Evolutionary conservation across 352 stramenopile genomes (phyloP), one percentile per base, ranked within the genome.

Genomic region (Lagenidium giganteum): DNA sequence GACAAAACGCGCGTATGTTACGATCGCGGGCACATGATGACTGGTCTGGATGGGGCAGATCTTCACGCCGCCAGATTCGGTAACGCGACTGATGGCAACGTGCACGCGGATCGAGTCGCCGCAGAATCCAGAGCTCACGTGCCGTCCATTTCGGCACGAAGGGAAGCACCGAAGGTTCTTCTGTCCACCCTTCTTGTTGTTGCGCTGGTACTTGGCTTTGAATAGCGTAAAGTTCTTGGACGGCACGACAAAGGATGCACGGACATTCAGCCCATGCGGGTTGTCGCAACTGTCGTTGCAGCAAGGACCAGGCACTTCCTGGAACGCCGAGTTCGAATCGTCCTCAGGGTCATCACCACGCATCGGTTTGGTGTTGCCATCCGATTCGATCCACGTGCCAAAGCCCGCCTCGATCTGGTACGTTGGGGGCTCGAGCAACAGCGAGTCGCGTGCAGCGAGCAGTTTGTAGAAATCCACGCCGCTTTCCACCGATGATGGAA

Each of bases 161-260:
- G 84, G 84, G 39, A 95, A 95, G 45, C 84, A 94, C 6, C 84
- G 80, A 23, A 95, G 48, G 34, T 95, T 95, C 53, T 94, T 95
- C 44, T 94, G 83, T 2, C 82, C 82, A 28, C 83, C 81, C 41
- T 93, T 91, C 55, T 95, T 95, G 53, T 94, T 95, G 67, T 95
- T 95, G 13, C 82, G 78, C 47, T 94, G 84, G 58, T 95, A 95
- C 3, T 74, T 65, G 8, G 65, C 50, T 47, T 83, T 67, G 42
- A 95, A 94, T 26, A 91, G 67, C 52, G 84, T 69, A 34, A 88
- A 87, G 41, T 75, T 56, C 61, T 89, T 89, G 9, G 77, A 79
- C 1, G 79, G 76, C 17, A 69, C 70, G n/a, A 91, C 70, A 28
- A 91, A 91, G 18, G 79, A 88, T 18, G 79, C 79, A 2, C 74